phyloP scores from a whole-genome alignment of 2,329 filamentous ascomycete genomes.

The Proliferodiscus dingleyae region DNA sequence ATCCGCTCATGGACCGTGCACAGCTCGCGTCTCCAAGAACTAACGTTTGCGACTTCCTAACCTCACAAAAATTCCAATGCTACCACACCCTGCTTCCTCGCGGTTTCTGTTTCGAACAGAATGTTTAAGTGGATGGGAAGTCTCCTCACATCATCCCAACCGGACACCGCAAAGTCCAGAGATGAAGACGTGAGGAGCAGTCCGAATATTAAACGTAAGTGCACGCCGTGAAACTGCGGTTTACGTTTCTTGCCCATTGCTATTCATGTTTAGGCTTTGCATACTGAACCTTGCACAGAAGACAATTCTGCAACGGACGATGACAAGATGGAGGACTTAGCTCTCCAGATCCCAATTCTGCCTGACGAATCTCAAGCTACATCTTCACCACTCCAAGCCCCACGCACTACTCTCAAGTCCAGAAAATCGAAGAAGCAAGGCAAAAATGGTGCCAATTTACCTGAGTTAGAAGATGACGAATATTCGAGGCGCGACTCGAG shows the following conservation, averaged over 20 bases:
- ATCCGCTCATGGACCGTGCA: neutral
- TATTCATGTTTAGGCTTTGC: no score
- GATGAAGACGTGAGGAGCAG: no score
- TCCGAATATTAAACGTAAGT: no score
- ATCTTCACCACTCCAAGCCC: neutral
- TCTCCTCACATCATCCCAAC: no score
- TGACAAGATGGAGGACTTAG: neutral
- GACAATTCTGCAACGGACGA: neutral
- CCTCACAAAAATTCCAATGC: neutral
- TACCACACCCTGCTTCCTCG: neutral
- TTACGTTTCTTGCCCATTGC: no score
- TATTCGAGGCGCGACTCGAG: neutral
- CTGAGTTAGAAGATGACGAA: neutral
- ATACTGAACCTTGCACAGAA: no score
- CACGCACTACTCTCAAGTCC: neutral
- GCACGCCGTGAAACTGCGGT: no score
- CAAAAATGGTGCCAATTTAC: neutral
- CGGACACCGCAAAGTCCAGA: no score
- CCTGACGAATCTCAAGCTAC: no score
- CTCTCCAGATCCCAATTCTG: neutral
- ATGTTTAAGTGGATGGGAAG: no score
- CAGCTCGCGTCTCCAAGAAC: neutral
- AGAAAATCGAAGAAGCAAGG: slow-evolving; percentile 2
- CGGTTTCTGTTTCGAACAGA: no score
- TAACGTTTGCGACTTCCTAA: neutral